phyloP scores from a whole-genome alignment of 805 yeast species.

The Ogataea neopini region DNA sequence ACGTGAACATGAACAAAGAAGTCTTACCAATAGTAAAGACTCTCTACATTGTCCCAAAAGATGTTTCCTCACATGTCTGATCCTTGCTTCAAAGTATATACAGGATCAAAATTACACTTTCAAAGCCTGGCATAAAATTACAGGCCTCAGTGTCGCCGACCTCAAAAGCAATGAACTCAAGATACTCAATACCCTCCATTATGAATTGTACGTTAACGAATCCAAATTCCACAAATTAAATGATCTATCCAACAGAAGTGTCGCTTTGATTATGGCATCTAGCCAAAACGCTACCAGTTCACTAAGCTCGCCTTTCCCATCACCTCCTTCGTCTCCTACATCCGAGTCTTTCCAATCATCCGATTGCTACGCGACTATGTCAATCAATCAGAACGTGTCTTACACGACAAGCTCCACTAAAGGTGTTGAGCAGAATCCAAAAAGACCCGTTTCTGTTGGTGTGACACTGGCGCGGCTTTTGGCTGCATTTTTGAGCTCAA shows the following conservation, averaged over 20 bases:
- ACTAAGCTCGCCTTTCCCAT: not conserved
- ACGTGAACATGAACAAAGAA: not conserved
- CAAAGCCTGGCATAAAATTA: constrained; percentile 71
- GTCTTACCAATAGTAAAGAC: constrained; percentile 3
- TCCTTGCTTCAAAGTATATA: constrained; percentile 69
- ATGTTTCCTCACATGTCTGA: constrained; percentile 64
- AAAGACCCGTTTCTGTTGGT: not conserved
- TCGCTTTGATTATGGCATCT: constrained; percentile 1
- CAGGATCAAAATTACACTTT: constrained; percentile 73
- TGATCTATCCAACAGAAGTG: constrained; percentile 7
- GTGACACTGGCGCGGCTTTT: constrained; percentile 19
- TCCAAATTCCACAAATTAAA: constrained; percentile 43
- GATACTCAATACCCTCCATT: constrained; percentile 55
- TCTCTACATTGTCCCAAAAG: constrained; percentile 56
- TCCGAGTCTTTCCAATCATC: constrained; percentile 1
- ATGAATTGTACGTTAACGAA: constrained; percentile 54
- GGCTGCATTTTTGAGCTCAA: constrained; percentile 8
- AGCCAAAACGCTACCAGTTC: not conserved
- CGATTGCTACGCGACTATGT: constrained; percentile 16
- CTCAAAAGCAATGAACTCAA: constrained; percentile 51
- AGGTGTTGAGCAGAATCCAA: constrained; percentile 15
- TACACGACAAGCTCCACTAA: constrained; percentile 11
- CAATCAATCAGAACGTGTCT: not conserved
- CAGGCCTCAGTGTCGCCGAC: constrained; percentile 58
- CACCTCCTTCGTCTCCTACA: constrained; percentile 25